Base-by-base conservation (phyloP, 768 basidiomycete species). In the Rhodosporidiobolus odoratus region DNA sequence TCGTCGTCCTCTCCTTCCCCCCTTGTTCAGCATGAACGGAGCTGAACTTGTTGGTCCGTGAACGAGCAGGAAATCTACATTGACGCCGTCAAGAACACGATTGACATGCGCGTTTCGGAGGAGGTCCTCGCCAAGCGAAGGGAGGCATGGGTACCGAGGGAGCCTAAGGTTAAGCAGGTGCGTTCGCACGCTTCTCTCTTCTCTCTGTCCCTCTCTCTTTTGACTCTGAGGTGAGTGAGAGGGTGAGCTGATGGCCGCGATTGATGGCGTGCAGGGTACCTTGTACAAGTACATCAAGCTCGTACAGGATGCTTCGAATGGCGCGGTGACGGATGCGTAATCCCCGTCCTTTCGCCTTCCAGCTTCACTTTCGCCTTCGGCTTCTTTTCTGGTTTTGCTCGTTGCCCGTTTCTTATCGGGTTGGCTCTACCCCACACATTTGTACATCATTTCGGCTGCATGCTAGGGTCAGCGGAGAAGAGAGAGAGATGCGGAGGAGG, bases 281-380 rank as follows among this genome's bases (percentile, higher is more conserved):
- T 71, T 80, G 21, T 77, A 85, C 84, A 96, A 94, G 82, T 96
- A 96, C 81, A 84, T 86, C 72, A 91, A 91, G 80, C 81, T 85
- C 45, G 95, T 98, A 62, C 85, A 85, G 66, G 94, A 99, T 78
- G 95, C 95, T 17, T 92, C 90, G 79, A 87, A 86, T 38, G 95
- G 95, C 21, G 97, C 94, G 78, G 87, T 93, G 75, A 94, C 92
- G 38, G 92, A 94, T 79, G n/a, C n/a, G n/a, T n/a, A n/a, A n/a
- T n/a, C n/a, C n/a, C n/a, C n/a, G n/a, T n/a, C n/a, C n/a, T n/a
- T n/a, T n/a, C n/a, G n/a, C n/a, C n/a, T n/a, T n/a, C n/a, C n/a
- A n/a, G n/a, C n/a, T n/a, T n/a, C n/a, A n/a, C n/a, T n/a, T n/a
- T n/a, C n/a, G n/a, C n/a, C n/a, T n/a, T n/a, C n/a, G n/a, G n/a